Conservation (phyloP, 2,329 filamentous ascomycete genomes). For the Ophiostoma pallidulum region DNA sequence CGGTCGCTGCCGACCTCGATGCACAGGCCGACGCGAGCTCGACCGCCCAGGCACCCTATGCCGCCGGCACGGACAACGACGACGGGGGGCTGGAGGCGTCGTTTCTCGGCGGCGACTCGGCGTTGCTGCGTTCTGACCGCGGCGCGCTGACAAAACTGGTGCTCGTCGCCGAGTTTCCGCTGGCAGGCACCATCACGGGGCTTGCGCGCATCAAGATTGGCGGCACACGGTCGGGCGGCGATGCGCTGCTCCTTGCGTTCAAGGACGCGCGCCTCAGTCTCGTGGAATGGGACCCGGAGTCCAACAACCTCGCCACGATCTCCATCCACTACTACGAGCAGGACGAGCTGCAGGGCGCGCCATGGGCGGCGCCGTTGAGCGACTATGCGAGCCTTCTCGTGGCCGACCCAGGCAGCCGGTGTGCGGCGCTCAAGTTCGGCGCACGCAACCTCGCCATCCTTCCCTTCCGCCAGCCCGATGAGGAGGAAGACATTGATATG, state of each 20-base stretch:
- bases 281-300: constrained; percentile 84
- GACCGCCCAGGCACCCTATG: constrained; percentile 22
- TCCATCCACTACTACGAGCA: constrained; percentile 98
- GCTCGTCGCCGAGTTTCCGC: constrained; percentile 71
- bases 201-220: constrained; percentile 67
- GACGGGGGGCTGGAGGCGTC: constrained; percentile 58
- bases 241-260: constrained; percentile 74
- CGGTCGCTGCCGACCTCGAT: constrained; percentile 55
- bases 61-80: constrained; percentile 45
- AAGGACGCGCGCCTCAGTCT: constrained; percentile 89
- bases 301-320: constrained; percentile 69
- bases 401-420: constrained; percentile 84
- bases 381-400: constrained; percentile 73
- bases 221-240: constrained; percentile 67
- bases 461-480: constrained; percentile 77
- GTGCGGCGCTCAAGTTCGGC: constrained; percentile 90
- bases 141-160: constrained; percentile 66
- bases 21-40: constrained; percentile 27
- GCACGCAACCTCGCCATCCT: constrained; percentile 82
- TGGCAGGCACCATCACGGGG: constrained; percentile 77
- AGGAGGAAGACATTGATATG: constrained; percentile 73
- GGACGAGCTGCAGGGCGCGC: constrained; percentile 73
- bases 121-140: constrained; percentile 52
- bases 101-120: constrained; percentile 54
- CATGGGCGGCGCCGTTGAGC: constrained; percentile 69